Base-by-base conservation (phyloP, 441 rosid species). In the Pelargonium australe region DNA sequence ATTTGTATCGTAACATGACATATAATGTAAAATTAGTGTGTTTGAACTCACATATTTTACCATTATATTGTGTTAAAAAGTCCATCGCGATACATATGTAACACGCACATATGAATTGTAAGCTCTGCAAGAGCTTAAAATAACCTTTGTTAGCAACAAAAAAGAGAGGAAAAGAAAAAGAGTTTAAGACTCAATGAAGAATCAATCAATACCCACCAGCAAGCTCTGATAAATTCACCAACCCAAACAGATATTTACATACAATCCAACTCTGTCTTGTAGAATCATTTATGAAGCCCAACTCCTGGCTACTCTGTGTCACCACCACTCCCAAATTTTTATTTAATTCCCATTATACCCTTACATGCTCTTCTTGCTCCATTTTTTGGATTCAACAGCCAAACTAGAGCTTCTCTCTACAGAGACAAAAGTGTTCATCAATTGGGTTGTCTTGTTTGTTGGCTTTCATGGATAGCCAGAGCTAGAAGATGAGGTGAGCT, bases 201-300 rank as follows among this genome's bases (percentile, higher is more conserved):
- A 79, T 78, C 80, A 82, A 76, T 82, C 80, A 81, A 75, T 77
- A 7, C 79, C 81, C 81, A 76, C 76, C 84, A 69, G 63, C 61
- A 65, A 53, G 68, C 73, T 23, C 77, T 70, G 75, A 79, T 71
- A 78, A 75, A 65, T 77, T 79, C 80, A 80, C 77, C 84, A 57
- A 66, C 77, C 79, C 43, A 62, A 19, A 57, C 58, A 40, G 53
- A 68, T 72, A 47, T 44, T 71, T 75, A 20, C 13, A 40, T 51
- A 58, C 63, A 71, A 65, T 41, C 63, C 28, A 66, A 40, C 76
- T 47, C 70, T 70, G 14, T 51, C 71, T n/a, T 53, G 19, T 53
- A 25, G 19, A n/a, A n/a, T 74, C 84, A 80, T 83, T 84, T 83
- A 81, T 77, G 80, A 73, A 75, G 60, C 73, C 75, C 80, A 65